Evolutionary conservation across 495 filamentous ascomycete genomes (phyloP).

Genomic region (Gamarada debralockiae): DNA sequence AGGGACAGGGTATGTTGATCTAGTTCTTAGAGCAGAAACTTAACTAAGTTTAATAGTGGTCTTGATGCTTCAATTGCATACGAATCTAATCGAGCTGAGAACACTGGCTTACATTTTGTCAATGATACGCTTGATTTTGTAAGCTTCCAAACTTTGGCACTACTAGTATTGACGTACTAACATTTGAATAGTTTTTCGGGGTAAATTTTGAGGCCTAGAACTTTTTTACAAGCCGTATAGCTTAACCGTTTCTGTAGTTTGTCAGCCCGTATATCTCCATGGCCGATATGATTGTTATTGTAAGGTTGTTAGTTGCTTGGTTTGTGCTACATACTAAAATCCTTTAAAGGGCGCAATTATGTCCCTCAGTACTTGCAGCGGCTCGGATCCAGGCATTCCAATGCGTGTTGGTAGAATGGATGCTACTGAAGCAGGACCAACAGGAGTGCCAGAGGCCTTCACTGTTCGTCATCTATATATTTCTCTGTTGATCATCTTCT

Average conservation of each 20-base stretch:
- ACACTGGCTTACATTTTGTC: conserved; percentile 36
- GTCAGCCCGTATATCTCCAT: too few species aligned
- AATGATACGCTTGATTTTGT: conserved; percentile 30
- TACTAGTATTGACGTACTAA: too few species aligned
- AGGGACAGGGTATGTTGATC: conserved; percentile 19
- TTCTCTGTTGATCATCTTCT: too few species aligned
- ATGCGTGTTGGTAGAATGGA: conserved; percentile 36
- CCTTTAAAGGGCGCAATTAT: too few species aligned
- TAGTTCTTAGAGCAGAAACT: neutral
- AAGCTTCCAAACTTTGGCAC: neutral
- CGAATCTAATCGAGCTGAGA: conserved; percentile 26
- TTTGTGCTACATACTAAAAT: too few species aligned
- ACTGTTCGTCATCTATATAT: too few species aligned
- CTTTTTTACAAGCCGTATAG: too few species aligned
- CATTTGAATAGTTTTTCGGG: neutral
- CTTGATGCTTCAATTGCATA: conserved; percentile 33
- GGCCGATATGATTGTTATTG: too few species aligned
- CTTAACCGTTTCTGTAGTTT: too few species aligned
- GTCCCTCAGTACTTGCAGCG: conserved; percentile 28
- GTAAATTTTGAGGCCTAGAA: too few species aligned
- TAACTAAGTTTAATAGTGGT: conserved; percentile 17
- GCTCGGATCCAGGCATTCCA: conserved; percentile 11
- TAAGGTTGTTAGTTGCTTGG: conserved; percentile 20
- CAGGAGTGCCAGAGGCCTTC: conserved; percentile 36
- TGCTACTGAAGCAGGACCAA: conserved; percentile 35